These are phyloP conservation scores for Chaetomium cochliodes DNA, from an alignment of 495 filamentous ascomycete genomes.

Conservation along the genomic window DNA sequence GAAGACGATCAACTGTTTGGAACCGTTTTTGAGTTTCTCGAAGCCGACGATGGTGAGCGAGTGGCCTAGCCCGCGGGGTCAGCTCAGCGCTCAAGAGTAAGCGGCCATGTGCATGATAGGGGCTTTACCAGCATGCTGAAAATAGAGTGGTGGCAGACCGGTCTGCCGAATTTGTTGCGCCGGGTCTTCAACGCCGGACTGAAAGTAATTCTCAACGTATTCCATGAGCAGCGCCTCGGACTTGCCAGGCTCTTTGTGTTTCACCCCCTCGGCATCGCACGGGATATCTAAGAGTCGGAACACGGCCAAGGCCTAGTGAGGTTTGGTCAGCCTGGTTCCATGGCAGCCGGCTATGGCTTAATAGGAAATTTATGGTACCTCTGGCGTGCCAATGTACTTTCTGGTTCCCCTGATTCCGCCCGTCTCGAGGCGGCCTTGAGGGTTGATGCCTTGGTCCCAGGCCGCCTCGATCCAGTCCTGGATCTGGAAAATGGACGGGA, in stretches of 20 bases:
- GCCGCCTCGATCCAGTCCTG: slow-evolving; percentile 88
- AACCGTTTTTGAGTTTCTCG: slow-evolving; percentile 64
- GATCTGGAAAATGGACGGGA: slow-evolving; percentile 79
- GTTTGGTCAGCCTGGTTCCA: slow-evolving; percentile 4
- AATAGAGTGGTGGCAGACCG: slow-evolving; percentile 76
- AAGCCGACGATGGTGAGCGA: slow-evolving; percentile 90
- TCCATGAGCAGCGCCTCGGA: slow-evolving; percentile 54
- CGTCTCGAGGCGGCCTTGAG: slow-evolving; percentile 71
- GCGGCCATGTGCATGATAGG: not conserved
- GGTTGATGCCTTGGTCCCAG: slow-evolving; percentile 85
- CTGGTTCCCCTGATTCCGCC: slow-evolving; percentile 84
- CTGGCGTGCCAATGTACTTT: slow-evolving; percentile 94
- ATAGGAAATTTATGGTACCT: slow-evolving; percentile 52
- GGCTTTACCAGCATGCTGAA: slow-evolving; percentile 72
- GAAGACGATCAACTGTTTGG: slow-evolving; percentile 75
- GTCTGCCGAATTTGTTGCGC: slow-evolving; percentile 63
- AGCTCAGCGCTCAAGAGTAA: not conserved
- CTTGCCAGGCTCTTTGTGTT: slow-evolving; percentile 31
- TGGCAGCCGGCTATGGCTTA: not conserved
- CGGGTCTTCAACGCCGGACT: slow-evolving; percentile 43
- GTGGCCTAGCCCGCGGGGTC: slow-evolving; percentile 57
- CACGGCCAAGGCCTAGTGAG: slow-evolving; percentile 70
- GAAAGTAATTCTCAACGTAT: slow-evolving; percentile 73
- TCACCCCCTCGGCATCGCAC: slow-evolving; percentile 43
- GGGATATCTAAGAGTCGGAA: slow-evolving; percentile 65